These are phyloP conservation scores for Podila minutissima DNA, from an alignment of 192 early-diverging fungal genomes.

Conservation along the genomic window DNA sequence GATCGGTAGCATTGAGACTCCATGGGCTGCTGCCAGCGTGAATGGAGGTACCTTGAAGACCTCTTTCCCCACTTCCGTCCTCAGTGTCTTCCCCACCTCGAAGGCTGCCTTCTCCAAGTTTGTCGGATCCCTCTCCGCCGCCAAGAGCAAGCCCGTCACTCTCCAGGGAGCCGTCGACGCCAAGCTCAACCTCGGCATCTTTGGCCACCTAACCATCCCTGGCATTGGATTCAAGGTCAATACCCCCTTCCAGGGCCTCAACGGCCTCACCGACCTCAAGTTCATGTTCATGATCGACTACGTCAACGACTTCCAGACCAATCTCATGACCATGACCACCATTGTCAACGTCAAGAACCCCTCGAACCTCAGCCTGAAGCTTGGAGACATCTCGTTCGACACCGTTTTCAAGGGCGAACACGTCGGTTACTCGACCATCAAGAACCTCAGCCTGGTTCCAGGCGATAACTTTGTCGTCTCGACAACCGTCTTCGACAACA, in stretches of 20 bases:
- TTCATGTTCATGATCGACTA: slow-evolving; percentile 20
- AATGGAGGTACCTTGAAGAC: slow-evolving; percentile 16
- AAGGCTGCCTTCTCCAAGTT: slow-evolving; percentile 30
- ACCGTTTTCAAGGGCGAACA: background rate
- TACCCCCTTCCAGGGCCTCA: slow-evolving; percentile 18
- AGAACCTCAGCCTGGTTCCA: slow-evolving; percentile 10
- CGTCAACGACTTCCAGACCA: background rate
- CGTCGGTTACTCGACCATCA: slow-evolving; percentile 11
- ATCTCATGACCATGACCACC: slow-evolving; percentile 7
- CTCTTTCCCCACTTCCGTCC: slow-evolving; percentile 19
- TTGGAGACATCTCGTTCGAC: slow-evolving; percentile 7
- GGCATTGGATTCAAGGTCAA: slow-evolving; percentile 37
- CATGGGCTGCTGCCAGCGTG: slow-evolving; percentile 24
- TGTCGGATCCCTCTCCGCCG: slow-evolving; percentile 18
- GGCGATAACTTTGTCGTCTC: slow-evolving; percentile 15
- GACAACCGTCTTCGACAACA: slow-evolving; percentile 2
- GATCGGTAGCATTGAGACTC: slow-evolving; percentile 29
- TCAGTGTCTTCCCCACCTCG: slow-evolving; percentile 28
- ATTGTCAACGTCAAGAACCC: slow-evolving; percentile 37
- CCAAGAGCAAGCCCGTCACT: slow-evolving; percentile 10
- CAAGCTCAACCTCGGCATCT: slow-evolving; percentile 40
- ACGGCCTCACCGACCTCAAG: slow-evolving; percentile 20
- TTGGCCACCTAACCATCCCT: slow-evolving; percentile 26
- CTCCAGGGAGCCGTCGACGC: slow-evolving; percentile 43
- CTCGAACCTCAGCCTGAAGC: slow-evolving; percentile 7